A percentile compares a stretch with the other conserved stretches of the same genome.
These are phyloP conservation scores for Saururus chinensis DNA, from an alignment of 164 flowering plant species.

Conservation along the genomic window DNA sequence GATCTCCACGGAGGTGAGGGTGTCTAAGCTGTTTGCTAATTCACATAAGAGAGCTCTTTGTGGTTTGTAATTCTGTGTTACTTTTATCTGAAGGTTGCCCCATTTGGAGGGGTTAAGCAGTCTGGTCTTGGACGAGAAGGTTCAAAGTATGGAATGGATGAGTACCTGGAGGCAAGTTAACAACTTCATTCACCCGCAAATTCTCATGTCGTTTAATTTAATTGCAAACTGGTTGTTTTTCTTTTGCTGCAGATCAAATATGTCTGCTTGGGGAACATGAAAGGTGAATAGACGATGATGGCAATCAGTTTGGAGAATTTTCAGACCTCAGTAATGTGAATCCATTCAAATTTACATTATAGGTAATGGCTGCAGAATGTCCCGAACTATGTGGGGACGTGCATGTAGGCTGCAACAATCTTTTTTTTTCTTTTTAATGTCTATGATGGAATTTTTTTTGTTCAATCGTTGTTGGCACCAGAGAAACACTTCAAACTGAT, in stretches of 20 bases:
- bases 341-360: too few relatives aligned
- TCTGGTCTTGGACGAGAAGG: constrained; percentile 98
- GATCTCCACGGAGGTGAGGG: constrained; percentile 80
- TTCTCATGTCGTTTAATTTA: neutral
- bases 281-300: constrained; percentile 14
- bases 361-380: too few relatives aligned
- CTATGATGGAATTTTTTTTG: too few relatives aligned
- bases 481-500: too few relatives aligned
- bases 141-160: constrained; percentile 93
- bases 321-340: neutral
- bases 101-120: constrained; percentile 93
- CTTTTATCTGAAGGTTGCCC: constrained; percentile 68
- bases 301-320: neutral
- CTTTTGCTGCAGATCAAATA: constrained; percentile 48
- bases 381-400: too few relatives aligned
- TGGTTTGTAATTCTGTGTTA: neutral
- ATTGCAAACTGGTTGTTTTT: constrained; percentile 1
- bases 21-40: neutral
- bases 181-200: neutral
- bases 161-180: constrained; percentile 68
- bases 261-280: constrained; percentile 71
- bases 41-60: neutral
- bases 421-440: too few relatives aligned
- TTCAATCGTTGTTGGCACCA: too few relatives aligned
- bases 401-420: too few relatives aligned